A percentile compares a stretch with the other conserved stretches of the same genome.
These are phyloP conservation scores for Nepenthes gracilis DNA, from an alignment of 148 eudicot species.

Conservation along the genomic window DNA sequence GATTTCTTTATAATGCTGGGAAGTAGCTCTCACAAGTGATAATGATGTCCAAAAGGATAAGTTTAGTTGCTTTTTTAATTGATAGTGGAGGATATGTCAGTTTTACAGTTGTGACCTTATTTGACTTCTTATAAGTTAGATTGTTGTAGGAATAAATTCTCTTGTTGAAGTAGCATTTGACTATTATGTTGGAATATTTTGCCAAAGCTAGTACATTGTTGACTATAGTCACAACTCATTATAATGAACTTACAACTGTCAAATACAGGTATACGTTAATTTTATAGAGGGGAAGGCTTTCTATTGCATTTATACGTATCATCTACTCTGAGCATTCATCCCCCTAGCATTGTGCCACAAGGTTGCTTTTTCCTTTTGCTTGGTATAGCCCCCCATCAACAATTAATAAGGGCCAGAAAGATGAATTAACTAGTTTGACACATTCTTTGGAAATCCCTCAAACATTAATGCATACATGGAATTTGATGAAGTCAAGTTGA, in stretches of 20 bases:
- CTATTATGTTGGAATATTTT: conserved; percentile 84
- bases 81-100: too few relatives aligned
- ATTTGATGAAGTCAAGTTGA: conserved; percentile 91
- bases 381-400: too few relatives aligned
- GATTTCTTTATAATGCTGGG: too few relatives aligned
- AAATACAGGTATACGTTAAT: conserved; percentile 60
- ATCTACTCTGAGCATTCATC: too few relatives aligned
- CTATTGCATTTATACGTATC: too few relatives aligned
- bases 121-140: conserved; percentile 27
- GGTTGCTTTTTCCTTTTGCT: neutral
- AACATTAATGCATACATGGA: conserved; percentile 97
- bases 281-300: too few relatives aligned
- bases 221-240: conserved; percentile 91
- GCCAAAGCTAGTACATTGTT: conserved; percentile 68
- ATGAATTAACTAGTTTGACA: neutral
- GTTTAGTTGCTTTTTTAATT: too few relatives aligned
- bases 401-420: too few relatives aligned
- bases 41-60: too few relatives aligned
- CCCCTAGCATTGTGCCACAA: too few relatives aligned
- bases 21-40: too few relatives aligned
- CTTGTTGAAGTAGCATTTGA: conserved; percentile 96
- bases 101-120: too few relatives aligned
- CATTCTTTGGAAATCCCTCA: conserved; percentile 7
- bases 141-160: conserved; percentile 99
- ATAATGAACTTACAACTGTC: conserved; percentile 92